A percentile compares a stretch with the other conserved stretches of the same genome.
These are phyloP conservation scores for Neonectria punicea DNA, from an alignment of 2,329 filamentous ascomycete species.

Conservation along the genomic window DNA sequence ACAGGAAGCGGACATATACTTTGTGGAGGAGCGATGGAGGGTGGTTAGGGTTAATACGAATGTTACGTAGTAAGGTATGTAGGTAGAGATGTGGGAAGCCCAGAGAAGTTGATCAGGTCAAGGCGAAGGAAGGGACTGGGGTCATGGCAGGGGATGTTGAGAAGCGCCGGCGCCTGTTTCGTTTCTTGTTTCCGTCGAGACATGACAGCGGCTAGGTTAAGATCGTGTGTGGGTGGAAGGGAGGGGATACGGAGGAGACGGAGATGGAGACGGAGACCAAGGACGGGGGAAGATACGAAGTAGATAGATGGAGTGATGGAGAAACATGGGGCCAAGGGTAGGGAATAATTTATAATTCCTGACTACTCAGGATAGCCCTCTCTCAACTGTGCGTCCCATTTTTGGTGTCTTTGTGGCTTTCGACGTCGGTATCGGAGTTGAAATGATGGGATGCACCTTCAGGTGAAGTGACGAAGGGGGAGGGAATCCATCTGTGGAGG, in stretches of 20 bases:
- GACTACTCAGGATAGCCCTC: constrained; percentile 4
- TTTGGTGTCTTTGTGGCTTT: constrained; percentile 6
- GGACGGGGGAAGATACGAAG: constrained; percentile 11
- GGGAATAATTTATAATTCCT: background rate
- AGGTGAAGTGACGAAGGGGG: background rate
- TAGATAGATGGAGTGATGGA: constrained; percentile 10
- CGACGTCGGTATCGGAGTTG: background rate
- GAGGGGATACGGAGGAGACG: constrained; percentile 4
- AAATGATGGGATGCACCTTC: background rate
- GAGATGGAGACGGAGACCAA: constrained; percentile 11
- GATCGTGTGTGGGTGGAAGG: constrained; percentile 22
- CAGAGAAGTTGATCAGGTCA: background rate
- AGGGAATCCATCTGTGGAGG: background rate
- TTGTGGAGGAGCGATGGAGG: background rate
- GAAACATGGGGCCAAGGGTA: constrained; percentile 11
- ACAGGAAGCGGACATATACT: constrained; percentile 21
- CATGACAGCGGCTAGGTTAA: constrained; percentile 37
- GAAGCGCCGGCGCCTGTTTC: constrained; percentile 45
- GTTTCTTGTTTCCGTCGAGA: constrained; percentile 40
- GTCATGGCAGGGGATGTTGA: constrained; percentile 28
- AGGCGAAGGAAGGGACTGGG: constrained; percentile 24
- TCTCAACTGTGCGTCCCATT: background rate
- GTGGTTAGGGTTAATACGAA: background rate
- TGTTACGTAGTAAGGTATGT: background rate
- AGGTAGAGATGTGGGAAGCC: no score